Evolutionary conservation across 495 filamentous ascomycete species (phyloP).

Genomic region (Penicillium desertorum): DNA sequence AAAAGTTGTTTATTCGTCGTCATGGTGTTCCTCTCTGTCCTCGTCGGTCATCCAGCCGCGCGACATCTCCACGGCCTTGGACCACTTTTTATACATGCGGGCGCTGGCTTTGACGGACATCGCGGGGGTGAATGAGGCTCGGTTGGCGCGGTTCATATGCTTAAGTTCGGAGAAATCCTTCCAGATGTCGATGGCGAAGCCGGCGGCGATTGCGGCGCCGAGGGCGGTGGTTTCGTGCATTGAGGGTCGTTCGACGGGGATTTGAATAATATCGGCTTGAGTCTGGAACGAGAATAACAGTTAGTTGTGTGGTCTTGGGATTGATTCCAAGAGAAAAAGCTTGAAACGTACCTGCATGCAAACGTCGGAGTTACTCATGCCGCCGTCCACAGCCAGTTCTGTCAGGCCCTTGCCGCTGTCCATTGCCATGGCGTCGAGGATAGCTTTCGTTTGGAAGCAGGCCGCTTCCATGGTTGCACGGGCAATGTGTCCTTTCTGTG

Average conservation of each 20-base stretch:
- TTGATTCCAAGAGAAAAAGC: neutral
- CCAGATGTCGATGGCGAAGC: conserved; percentile 84
- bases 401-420: conserved; percentile 78
- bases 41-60: conserved; percentile 69
- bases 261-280: conserved; percentile 86
- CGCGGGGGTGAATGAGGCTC: conserved; percentile 69
- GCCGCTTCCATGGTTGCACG: conserved; percentile 93
- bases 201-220: conserved; percentile 91
- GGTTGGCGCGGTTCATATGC: conserved; percentile 72
- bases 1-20: conserved; percentile 29
- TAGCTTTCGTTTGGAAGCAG: conserved; percentile 93
- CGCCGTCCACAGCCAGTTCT: conserved; percentile 85
- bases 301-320: conserved; percentile 13
- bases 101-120: conserved; percentile 59
- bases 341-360: conserved; percentile 75
- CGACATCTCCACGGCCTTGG: conserved; percentile 86
- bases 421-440: conserved; percentile 91
- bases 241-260: conserved; percentile 80
- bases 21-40: conserved; percentile 38
- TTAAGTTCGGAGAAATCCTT: conserved; percentile 74
- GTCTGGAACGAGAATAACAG: conserved; percentile 46
- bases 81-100: conserved; percentile 77
- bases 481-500: conserved; percentile 85
- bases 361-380: conserved; percentile 89
- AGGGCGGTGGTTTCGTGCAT: conserved; percentile 96